Evolutionary conservation across 805 yeast species (phyloP), one percentile per base, ranked within the genome.

Genomic region (Nakazawaea siamensis): DNA sequence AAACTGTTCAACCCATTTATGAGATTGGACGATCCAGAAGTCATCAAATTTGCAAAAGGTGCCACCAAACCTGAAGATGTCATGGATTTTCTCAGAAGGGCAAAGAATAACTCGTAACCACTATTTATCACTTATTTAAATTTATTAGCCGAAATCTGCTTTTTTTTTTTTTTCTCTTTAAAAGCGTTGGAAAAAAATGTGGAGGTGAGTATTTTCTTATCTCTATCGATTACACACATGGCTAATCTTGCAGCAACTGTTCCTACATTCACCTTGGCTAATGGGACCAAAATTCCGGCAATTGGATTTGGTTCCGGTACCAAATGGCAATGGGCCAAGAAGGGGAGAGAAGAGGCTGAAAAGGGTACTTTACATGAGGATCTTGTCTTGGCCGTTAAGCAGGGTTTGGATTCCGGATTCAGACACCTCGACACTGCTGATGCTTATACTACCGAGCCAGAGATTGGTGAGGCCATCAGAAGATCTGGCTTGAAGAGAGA

Each of bases 1-100:
- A 63, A 76, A 42, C 54, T 63, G 31, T 81, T 75, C 60, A 92
- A 92, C 55, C 98, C 98, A 18, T 92, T 92, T 61, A 78, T 90
- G 87, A 74, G 84, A 50, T 58, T 82, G 12, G 53, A 58, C 23
- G 94, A 88, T 48, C 73, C 78, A 0, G 60, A 60, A 18, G 76
- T 92, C 9, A 62, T 73, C 44, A 50, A 60, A 29, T 73, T 76
- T 12, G 24, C 33, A 12, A 71, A 87, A 0, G 82, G 83, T 0
- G 64, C 62, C 24, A 40, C 55, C 1, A 68, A 68, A 11, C 54
- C 60, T 1, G 64, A 63, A 12, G 74, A 69, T 17, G 74, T 85
- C 14, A 84, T 90, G 94, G 71, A 66, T 27, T 68, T 60, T 42
- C 62, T 90, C 48, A 74, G 98, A 48, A 70, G 69, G 44, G 55